Percentiles rank a stretch among this genome's conserved stretches.
These are phyloP conservation scores for Pythium dissimile DNA, from an alignment of 352 stramenopile genomes.

Conservation along the genomic window DNA sequence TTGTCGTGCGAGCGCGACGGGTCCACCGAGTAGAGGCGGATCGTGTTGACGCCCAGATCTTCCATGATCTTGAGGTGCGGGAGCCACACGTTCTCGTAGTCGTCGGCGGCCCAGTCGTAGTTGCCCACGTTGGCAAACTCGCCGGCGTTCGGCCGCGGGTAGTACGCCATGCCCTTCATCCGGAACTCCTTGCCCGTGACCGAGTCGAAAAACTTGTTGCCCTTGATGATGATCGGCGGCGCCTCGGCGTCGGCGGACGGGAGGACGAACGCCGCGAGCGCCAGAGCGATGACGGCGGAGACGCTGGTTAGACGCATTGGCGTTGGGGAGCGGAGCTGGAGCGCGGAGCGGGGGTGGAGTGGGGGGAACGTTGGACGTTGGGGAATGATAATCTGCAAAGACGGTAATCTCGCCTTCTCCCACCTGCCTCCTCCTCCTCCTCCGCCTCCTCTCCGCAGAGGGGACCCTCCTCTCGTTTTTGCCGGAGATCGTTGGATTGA, in stretches of 20 bases:
- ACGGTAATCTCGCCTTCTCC: no score
- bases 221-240: conserved; percentile 27
- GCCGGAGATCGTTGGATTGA: not conserved
- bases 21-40: conserved; percentile 37
- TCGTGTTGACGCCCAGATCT: conserved; percentile 31
- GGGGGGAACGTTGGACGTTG: conserved; percentile 1
- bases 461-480: no score
- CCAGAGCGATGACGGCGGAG: not conserved
- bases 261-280: not conserved
- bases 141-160: conserved; percentile 29
- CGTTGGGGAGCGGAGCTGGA: not conserved
- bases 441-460: no score
- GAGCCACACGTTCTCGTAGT: conserved; percentile 28
- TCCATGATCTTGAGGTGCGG: conserved; percentile 28
- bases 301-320: not conserved
- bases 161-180: conserved; percentile 38
- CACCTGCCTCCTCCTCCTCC: no score
- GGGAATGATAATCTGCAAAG: not conserved
- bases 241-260: conserved; percentile 2
- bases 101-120: conserved; percentile 35
- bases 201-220: conserved; percentile 70
- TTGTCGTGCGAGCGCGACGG: conserved; percentile 30
- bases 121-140: conserved; percentile 21
- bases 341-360: not conserved
- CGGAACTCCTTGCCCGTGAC: conserved; percentile 35